These are phyloP conservation scores for Cokeromyces recurvatus DNA, from an alignment of 371 early-diverging fungal species.

Conservation along the genomic window DNA sequence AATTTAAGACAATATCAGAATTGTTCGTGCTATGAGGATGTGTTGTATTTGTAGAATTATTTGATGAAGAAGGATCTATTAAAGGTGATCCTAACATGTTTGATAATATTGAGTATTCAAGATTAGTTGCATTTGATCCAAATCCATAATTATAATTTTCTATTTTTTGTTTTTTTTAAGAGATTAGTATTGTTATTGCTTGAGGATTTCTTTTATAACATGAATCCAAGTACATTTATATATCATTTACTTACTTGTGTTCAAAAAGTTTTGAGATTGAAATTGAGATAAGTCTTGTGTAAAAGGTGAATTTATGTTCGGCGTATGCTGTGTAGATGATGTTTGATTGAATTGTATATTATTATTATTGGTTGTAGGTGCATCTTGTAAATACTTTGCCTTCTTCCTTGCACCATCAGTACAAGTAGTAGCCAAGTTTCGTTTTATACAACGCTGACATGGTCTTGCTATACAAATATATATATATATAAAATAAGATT, in stretches of 20 bases:
- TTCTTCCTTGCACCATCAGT: slow-evolving; percentile 75
- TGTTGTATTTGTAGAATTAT: too few relatives aligned
- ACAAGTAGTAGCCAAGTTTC: slow-evolving; percentile 65
- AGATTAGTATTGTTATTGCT: too few relatives aligned
- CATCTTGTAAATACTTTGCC: slow-evolving; percentile 80
- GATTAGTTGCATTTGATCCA: slow-evolving; percentile 79
- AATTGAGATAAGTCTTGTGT: slow-evolving; percentile 3
- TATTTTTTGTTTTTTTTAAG: too few relatives aligned
- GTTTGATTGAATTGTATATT: slow-evolving; percentile 6
- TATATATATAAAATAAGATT: background rate
- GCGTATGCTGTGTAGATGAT: slow-evolving; percentile 11
- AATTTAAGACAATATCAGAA: slow-evolving; percentile 3
- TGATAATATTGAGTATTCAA: slow-evolving; percentile 84
- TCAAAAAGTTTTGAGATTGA: slow-evolving; percentile 11
- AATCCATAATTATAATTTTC: slow-evolving; percentile 54
- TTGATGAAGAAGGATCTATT: background rate
- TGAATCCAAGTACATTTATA: too few relatives aligned
- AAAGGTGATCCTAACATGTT: slow-evolving; percentile 66
- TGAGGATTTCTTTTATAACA: too few relatives aligned
- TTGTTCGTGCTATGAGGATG: background rate
- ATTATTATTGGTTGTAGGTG: slow-evolving; percentile 28
- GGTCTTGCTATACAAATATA: slow-evolving; percentile 56
- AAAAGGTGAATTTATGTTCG: slow-evolving; percentile 8
- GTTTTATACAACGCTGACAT: slow-evolving; percentile 77
- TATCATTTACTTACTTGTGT: slow-evolving; percentile 19